Conservation (phyloP, 108 stramenopile genomes). For the Pelagomonas calceolata region DNA sequence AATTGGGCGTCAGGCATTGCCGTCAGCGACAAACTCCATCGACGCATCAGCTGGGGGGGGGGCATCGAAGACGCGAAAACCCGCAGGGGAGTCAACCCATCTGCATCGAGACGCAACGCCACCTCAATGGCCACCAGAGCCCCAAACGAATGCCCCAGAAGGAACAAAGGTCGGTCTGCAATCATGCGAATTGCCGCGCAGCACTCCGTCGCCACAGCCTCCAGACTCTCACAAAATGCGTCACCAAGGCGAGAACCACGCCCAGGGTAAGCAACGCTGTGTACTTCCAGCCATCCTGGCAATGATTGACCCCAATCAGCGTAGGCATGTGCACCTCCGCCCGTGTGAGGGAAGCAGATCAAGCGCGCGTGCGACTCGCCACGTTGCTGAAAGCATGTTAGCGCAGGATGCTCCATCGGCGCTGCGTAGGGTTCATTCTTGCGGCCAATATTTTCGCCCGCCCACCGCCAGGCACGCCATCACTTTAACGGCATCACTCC, state of each 20-base stretch:
- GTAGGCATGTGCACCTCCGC: background rate
- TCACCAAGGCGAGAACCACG: background rate
- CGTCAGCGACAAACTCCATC: too few species aligned
- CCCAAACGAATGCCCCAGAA: background rate
- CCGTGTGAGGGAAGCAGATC: background rate
- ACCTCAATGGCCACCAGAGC: background rate
- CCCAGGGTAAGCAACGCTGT: background rate
- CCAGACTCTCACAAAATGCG: background rate
- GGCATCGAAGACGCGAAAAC: background rate
- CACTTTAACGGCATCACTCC: too few species aligned
- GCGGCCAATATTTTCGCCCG: too few species aligned
- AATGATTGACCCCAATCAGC: background rate
- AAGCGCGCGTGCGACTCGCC: background rate
- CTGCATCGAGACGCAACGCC: background rate
- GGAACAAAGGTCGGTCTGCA: background rate
- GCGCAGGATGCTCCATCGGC: background rate
- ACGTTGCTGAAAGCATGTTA: background rate
- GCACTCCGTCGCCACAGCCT: background rate
- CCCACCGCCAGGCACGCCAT: too few species aligned
- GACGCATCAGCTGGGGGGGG: background rate
- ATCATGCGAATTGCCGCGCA: background rate
- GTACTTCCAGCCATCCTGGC: background rate
- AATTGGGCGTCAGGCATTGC: too few species aligned
- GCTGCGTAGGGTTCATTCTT: too few species aligned
- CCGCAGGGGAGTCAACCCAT: background rate